phyloP scores from a whole-genome alignment of 306 rosid species.

The Cucurbita pepo region DNA sequence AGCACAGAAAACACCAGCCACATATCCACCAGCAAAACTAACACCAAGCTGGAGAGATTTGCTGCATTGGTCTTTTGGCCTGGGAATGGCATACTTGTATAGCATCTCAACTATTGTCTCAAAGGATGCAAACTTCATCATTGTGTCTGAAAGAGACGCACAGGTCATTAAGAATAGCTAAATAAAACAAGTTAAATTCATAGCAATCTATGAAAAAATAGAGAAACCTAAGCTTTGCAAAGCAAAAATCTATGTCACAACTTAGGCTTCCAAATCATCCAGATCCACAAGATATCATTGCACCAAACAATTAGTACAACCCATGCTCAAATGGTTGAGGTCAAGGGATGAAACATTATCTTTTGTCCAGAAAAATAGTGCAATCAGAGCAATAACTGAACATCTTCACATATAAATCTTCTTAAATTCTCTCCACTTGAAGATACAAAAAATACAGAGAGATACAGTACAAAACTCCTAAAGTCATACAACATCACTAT shows the following conservation, averaged over 20 bases:
- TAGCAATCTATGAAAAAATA: background rate
- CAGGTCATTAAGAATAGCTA: background rate
- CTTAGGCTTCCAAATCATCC: background rate
- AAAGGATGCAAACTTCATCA: conserved; percentile 94
- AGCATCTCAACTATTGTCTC: conserved; percentile 77
- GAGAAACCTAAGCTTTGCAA: background rate
- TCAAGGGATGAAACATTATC: background rate
- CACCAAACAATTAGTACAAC: background rate
- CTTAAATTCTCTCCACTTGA: background rate
- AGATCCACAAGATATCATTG: background rate
- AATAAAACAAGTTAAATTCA: background rate
- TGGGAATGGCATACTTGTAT: conserved; percentile 66
- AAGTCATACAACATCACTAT: background rate
- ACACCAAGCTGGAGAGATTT: conserved; percentile 78
- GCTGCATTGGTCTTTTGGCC: conserved; percentile 74
- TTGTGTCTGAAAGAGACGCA: conserved; percentile 46
- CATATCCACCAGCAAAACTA: conserved; percentile 88
- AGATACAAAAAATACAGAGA: background rate
- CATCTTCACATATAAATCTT: background rate
- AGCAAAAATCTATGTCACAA: background rate
- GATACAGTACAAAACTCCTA: background rate
- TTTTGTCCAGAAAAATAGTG: background rate
- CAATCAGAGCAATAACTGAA: background rate
- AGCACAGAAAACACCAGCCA: conserved; percentile 91
- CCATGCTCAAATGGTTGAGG: background rate